A percentile compares a stretch with the other conserved stretches of the same genome.
These are phyloP conservation scores for Antarctomyces pellizariae DNA, from an alignment of 495 filamentous ascomycete genomes.

Conservation along the genomic window DNA sequence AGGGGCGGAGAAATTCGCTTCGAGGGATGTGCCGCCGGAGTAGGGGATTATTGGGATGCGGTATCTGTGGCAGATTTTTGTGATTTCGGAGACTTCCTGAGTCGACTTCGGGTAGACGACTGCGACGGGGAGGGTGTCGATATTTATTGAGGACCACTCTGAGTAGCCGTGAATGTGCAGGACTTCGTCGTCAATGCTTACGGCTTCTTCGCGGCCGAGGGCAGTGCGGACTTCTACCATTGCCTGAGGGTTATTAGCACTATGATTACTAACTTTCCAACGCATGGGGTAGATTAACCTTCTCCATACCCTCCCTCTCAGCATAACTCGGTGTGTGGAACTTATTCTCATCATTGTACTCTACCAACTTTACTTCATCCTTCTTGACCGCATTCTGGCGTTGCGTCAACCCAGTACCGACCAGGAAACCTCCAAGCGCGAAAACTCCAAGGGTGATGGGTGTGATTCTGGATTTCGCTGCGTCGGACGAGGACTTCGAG, in stretches of 20 bases:
- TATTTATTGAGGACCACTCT: conserved; percentile 72
- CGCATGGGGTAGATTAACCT: conserved; percentile 23
- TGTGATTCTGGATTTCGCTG: too few species aligned
- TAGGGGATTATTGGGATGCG: conserved; percentile 73
- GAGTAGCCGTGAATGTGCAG: conserved; percentile 65
- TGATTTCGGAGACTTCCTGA: conserved; percentile 57
- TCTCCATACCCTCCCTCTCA: conserved; percentile 23
- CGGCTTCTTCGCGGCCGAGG: conserved; percentile 40
- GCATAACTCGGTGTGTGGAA: conserved; percentile 21
- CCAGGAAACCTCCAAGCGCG: too few species aligned
- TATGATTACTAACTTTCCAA: too few species aligned
- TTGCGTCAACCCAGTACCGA: too few species aligned
- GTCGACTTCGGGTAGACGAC: conserved; percentile 61
- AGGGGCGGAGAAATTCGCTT: conserved; percentile 73
- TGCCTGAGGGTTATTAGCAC: too few species aligned
- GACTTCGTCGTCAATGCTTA: conserved; percentile 69
- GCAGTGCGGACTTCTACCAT: conserved; percentile 32
- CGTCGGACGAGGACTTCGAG: too few species aligned
- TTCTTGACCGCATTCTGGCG: too few species aligned
- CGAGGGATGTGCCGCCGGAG: conserved; percentile 68
- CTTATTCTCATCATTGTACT: conserved; percentile 16
- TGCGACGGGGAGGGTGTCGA: conserved; percentile 52
- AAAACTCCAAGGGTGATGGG: too few species aligned
- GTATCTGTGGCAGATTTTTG: conserved; percentile 60
- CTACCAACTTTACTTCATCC: too few species aligned